Percentiles rank a stretch among this genome's conserved stretches.
Evolutionary conservation across 345 rosid species (phyloP).

Genomic region (Excoecaria cochinchinensis): DNA sequence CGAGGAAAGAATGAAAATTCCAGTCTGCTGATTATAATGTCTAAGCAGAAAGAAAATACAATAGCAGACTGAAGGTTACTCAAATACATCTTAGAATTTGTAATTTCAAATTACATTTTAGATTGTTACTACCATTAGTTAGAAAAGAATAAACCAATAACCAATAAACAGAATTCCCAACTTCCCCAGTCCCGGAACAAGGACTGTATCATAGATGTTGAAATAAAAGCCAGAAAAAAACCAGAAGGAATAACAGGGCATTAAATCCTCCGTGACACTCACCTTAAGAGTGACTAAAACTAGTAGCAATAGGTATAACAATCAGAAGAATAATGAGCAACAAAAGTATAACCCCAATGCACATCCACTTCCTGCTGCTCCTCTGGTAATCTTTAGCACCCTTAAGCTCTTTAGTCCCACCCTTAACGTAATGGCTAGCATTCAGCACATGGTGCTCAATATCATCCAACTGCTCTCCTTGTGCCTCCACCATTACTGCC

Average conservation of each 20-base stretch:
- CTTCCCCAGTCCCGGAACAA: slow-evolving; percentile 24
- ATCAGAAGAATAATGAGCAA: slow-evolving; percentile 64
- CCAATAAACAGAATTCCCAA: background rate
- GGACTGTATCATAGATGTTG: slow-evolving; percentile 11
- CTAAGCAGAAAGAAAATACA: too few species aligned
- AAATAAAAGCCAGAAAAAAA: background rate
- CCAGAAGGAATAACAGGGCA: slow-evolving; percentile 41
- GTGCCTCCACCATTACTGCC: slow-evolving; percentile 94
- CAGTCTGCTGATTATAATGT: too few species aligned
- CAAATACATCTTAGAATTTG: background rate
- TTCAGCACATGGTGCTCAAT: slow-evolving; percentile 87
- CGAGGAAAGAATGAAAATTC: too few species aligned
- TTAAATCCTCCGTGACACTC: slow-evolving; percentile 33
- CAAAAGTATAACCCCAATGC: slow-evolving; percentile 62
- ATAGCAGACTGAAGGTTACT: too few species aligned
- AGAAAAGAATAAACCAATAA: slow-evolving; percentile 6
- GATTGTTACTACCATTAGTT: background rate
- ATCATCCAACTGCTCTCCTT: slow-evolving; percentile 93
- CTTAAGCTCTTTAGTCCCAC: slow-evolving; percentile 71
- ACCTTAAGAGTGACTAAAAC: slow-evolving; percentile 69
- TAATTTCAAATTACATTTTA: background rate
- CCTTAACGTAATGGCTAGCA: slow-evolving; percentile 77
- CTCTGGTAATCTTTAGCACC: slow-evolving; percentile 68
- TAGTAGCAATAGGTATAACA: slow-evolving; percentile 67
- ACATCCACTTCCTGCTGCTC: slow-evolving; percentile 79